Conservation (phyloP, 2,329 filamentous ascomycete species). For the Arthrobotrys musiformis region DNA sequence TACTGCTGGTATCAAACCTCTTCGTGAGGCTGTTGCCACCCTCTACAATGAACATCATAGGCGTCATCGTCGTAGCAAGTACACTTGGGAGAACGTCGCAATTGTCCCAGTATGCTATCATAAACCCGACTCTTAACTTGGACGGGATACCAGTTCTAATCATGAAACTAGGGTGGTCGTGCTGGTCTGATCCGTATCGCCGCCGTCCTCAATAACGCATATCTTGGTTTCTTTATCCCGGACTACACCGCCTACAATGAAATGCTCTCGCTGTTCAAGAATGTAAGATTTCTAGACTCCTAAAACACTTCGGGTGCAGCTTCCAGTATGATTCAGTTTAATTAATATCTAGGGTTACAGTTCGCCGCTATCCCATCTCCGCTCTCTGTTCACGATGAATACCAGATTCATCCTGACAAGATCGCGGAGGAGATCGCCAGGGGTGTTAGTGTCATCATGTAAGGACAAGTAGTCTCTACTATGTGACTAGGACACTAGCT, state of each 20-base stretch:
- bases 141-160: neutral
- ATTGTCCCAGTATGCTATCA: constrained; percentile 74
- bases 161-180: constrained; percentile 72
- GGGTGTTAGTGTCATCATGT: constrained; percentile 83
- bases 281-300: constrained; percentile 69
- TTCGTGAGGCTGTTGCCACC: constrained; percentile 86
- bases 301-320: neutral
- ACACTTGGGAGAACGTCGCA: constrained; percentile 97
- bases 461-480: neutral
- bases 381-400: constrained; percentile 83
- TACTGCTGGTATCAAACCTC: constrained; percentile 89
- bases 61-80: constrained; percentile 85
- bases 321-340: constrained; percentile 58
- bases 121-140: neutral
- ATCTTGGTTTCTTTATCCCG: constrained; percentile 91
- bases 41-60: constrained; percentile 95
- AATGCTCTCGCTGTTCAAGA: constrained; percentile 94
- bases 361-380: constrained; percentile 89
- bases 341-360: constrained; percentile 63
- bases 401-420: constrained; percentile 92
- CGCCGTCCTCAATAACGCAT: constrained; percentile 90
- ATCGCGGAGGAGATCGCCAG: constrained; percentile 90
- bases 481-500: neutral
- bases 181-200: constrained; percentile 95
- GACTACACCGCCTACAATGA: constrained; percentile 98